These are phyloP conservation scores for Colletotrichum ledebouriae DNA, from an alignment of 2,329 filamentous ascomycete species.

Conservation along the genomic window DNA sequence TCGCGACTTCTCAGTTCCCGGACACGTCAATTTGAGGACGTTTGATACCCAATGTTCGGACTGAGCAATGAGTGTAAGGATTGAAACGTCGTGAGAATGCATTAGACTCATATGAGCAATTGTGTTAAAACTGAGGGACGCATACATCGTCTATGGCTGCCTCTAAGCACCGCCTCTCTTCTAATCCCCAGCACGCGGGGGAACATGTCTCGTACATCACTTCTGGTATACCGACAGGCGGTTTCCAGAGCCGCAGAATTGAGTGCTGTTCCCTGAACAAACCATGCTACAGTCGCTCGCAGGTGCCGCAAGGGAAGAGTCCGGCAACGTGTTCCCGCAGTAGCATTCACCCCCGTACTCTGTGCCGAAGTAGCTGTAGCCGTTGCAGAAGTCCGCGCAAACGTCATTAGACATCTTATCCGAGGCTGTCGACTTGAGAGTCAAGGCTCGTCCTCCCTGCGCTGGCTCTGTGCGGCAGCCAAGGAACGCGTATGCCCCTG, in stretches of 20 bases:
- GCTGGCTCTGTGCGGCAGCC: conserved; percentile 56
- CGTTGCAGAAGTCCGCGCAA: conserved; percentile 51
- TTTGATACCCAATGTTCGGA: no score
- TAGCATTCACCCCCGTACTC: conserved; percentile 56
- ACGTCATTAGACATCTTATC: conserved; percentile 51
- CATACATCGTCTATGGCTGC: neutral
- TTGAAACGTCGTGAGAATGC: no score
- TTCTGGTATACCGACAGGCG: conserved; percentile 54
- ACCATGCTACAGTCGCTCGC: conserved; percentile 56
- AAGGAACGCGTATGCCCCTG: conserved; percentile 50
- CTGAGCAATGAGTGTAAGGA: no score
- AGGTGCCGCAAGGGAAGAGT: conserved; percentile 48
- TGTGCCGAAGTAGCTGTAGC: conserved; percentile 52
- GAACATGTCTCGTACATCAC: conserved; percentile 17
- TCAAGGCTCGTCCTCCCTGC: conserved; percentile 50
- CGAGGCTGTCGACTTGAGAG: conserved; percentile 44
- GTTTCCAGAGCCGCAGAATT: conserved; percentile 58
- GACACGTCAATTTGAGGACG: no score
- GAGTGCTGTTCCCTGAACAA: conserved; percentile 53
- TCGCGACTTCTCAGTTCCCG: no score
- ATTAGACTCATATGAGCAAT: no score
- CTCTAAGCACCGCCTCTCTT: neutral
- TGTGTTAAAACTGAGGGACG: no score
- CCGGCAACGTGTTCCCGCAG: conserved; percentile 50
- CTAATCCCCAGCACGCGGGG: neutral